phyloP scores from a whole-genome alignment of 176 grass and related monocot species.

The bread wheat (Triticum aestivum) region DNA sequence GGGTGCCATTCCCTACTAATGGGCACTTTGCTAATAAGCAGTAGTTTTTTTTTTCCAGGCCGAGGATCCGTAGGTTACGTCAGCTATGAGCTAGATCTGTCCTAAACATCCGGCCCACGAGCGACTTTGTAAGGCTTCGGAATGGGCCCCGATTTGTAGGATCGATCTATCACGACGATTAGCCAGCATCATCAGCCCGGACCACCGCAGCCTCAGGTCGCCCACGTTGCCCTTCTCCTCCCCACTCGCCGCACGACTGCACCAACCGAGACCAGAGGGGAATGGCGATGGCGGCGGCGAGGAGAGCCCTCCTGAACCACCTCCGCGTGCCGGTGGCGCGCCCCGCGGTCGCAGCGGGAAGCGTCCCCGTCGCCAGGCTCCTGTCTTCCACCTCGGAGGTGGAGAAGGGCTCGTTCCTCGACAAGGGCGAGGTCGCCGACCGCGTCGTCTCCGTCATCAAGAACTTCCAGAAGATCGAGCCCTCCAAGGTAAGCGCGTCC shows the following conservation, averaged over 20 bases:
- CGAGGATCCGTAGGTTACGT: neutral
- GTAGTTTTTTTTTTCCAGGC: too few species aligned
- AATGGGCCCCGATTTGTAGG: neutral
- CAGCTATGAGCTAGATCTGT: neutral
- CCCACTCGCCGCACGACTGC: constrained; percentile 7
- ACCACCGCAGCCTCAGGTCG: neutral
- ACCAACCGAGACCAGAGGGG: neutral
- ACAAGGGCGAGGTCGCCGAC: constrained; percentile 80
- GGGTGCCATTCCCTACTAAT: too few species aligned
- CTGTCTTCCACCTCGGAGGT: constrained; percentile 53
- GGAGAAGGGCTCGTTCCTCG: constrained; percentile 74
- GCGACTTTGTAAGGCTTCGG: neutral
- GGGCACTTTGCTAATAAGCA: too few species aligned
- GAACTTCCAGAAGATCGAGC: constrained; percentile 79
- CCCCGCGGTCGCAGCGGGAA: neutral
- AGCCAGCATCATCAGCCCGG: neutral
- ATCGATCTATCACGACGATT: neutral
- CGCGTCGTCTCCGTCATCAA: constrained; percentile 72
- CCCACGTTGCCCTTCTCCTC: constrained; percentile 17
- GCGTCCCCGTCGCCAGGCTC: constrained; percentile 37
- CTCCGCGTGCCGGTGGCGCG: constrained; percentile 46
- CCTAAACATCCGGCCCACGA: neutral
- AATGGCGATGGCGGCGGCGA: constrained; percentile 69
- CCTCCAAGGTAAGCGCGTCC: constrained; percentile 48
- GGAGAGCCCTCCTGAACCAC: constrained; percentile 63